Percentiles rank a stretch among this genome's conserved stretches.
Evolutionary conservation across 208 protist species (phyloP).

Genomic region (Acanthamoeba royreba): DNA sequence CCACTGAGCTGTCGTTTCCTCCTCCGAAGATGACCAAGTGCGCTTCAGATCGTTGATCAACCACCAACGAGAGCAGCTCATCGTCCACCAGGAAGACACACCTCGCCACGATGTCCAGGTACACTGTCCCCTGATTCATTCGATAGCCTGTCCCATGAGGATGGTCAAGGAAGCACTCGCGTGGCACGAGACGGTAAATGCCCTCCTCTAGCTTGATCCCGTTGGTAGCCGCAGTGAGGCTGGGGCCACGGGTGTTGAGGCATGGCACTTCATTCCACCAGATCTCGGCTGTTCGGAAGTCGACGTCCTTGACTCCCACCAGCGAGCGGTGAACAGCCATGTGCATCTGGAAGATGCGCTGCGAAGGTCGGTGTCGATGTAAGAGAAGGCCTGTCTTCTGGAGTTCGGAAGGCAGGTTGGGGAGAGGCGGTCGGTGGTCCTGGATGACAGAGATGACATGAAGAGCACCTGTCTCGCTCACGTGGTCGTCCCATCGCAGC

Average conservation of each 20-base stretch:
- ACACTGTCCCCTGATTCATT: background rate
- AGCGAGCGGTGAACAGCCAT: background rate
- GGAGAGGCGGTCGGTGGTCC: background rate
- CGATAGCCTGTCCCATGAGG: background rate
- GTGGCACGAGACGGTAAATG: background rate
- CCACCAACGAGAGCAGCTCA: background rate
- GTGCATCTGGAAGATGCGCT: background rate
- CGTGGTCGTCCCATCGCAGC: background rate
- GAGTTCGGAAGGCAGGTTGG: background rate
- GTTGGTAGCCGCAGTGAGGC: background rate
- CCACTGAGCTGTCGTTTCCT: too few relatives aligned
- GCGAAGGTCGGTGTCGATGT: too few relatives aligned
- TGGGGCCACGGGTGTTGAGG: background rate
- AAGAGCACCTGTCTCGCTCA: background rate
- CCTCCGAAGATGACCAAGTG: too few relatives aligned
- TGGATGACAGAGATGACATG: background rate
- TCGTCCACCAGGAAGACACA: background rate
- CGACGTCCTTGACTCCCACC: too few relatives aligned
- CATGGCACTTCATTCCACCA: background rate
- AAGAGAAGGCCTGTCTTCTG: background rate
- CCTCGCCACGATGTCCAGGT: background rate
- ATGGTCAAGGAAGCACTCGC: background rate
- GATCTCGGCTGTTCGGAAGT: background rate
- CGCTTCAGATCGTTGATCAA: too few relatives aligned
- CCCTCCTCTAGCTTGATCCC: background rate